Base-by-base conservation (phyloP, 345 rosid genomes). In the Pugionium dolabratum region DNA sequence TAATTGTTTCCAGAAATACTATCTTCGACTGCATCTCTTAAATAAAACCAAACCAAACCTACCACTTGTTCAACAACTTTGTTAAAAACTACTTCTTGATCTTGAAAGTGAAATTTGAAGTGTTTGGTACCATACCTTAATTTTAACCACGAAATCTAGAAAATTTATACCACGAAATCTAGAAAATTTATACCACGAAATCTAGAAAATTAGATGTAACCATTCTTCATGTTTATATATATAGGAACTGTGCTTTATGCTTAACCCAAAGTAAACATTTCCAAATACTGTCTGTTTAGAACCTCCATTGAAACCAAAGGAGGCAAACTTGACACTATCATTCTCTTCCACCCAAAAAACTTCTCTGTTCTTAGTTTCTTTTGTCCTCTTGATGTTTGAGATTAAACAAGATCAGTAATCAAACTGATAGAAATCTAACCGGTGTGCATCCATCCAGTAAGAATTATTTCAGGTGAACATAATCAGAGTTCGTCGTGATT, bases 401-500 rank as follows among this genome's bases (percentile, higher is more conserved):
- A 18, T 18, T 18, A 18, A 18, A 18, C 62, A 73, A 40, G 66
- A 66, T 37, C 37, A 66, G 31, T 59, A 25, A 57, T 59, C 62
- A 59, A 66, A 37, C 49, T 44, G 18, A 59, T 33, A 66, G 48
- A 53, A 59, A 53, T 40, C 72, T 66, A 73, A 34, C 26, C n/a
- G 4, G 34, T 42, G 47, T 54, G 9, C 64, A 71, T 27, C 54
- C 7, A 46, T 9, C 18, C 18, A 18, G 18, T 55, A 64, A 57
- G 45, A 33, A 26, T 53, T 54, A 73, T 66, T 73, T 64, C 43
- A 66, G 67, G 6, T 59, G 58, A 9, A 6, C 39, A 32, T 49
- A 31, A 60, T 76, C 75, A 92, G 49, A 92, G 92, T 75, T 92
- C 98, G 61, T 92, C 98, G 41, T 81, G 98, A 7, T 36, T 69